Conservation (phyloP, 2,329 filamentous ascomycete genomes). For the Fusarium nanum region DNA sequence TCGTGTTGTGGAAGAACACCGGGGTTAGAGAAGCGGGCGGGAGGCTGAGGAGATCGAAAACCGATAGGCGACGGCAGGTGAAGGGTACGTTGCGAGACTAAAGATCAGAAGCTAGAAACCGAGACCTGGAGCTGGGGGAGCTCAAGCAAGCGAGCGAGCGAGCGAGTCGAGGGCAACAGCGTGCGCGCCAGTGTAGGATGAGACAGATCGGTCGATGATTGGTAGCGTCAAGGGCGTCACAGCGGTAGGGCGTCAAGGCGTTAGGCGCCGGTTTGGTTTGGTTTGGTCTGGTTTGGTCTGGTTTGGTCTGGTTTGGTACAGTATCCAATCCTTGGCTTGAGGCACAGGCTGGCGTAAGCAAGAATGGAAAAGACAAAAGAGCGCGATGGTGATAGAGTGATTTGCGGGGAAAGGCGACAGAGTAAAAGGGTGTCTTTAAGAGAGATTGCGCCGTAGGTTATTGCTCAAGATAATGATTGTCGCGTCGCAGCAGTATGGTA, state of each 20-base stretch:
- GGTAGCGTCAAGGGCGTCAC: conserved; percentile 44
- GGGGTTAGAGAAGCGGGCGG: conserved; percentile 10
- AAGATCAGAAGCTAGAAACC: conserved; percentile 34
- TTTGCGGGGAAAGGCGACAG: conserved; percentile 11
- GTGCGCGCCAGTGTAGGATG: conserved; percentile 40
- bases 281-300: conserved; percentile 3
- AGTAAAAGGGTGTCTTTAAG: conserved; percentile 16
- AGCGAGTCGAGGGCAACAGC: conserved; percentile 40
- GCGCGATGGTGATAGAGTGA: conserved; percentile 4
- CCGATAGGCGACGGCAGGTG: conserved; percentile 28
- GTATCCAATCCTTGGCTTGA: conserved; percentile 27
- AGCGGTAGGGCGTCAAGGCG: conserved; percentile 42
- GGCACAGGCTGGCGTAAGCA: conserved; percentile 34
- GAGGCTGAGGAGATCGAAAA: conserved; percentile 11
- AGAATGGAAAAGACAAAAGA: conserved; percentile 19
- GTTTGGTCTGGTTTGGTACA: background rate
- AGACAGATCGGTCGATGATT: conserved; percentile 47
- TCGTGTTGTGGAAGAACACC: conserved; percentile 20
- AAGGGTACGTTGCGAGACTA: conserved; percentile 32
- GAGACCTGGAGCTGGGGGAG: conserved; percentile 34
- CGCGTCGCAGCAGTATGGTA: conserved; percentile 17
- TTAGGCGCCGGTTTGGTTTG: conserved; percentile 36
- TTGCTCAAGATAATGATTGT: conserved; percentile 31
- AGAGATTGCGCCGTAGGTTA: conserved; percentile 20
- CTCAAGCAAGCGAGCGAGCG: conserved; percentile 17